A percentile compares a stretch with the other conserved stretches of the same genome.
Evolutionary conservation across 2,329 filamentous ascomycete genomes (phyloP).

Genomic region (Cladobotryum mycophilum): DNA sequence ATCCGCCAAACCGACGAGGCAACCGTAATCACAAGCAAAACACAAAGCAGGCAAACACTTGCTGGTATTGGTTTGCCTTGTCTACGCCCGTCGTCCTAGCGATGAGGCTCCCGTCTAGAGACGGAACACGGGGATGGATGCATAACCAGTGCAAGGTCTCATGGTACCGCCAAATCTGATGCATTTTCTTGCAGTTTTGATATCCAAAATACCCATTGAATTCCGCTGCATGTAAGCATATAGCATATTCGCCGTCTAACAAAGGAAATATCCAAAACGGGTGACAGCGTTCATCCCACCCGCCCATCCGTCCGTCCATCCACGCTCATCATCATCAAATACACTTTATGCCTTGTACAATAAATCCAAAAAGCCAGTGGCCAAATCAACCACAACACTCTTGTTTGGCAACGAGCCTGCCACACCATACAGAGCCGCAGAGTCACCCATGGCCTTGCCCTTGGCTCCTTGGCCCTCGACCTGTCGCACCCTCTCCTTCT

Average conservation of each 20-base stretch:
- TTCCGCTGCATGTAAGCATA: no score
- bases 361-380: conserved; percentile 85
- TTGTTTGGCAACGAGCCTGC: conserved; percentile 94
- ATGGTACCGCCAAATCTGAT: no score
- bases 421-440: conserved; percentile 87
- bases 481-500: conserved; percentile 68
- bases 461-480: conserved; percentile 61
- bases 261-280: no score
- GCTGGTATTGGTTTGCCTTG: background rate
- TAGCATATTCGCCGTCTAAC: no score
- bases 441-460: conserved; percentile 67
- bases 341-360: conserved; percentile 71
- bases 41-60: background rate
- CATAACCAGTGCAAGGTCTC: no score
- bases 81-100: background rate
- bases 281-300: no score
- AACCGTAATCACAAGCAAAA: background rate
- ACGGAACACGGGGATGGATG: background rate
- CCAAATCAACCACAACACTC: conserved; percentile 85
- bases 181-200: no score
- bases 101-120: background rate
- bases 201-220: no score
- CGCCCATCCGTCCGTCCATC: no score
- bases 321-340: background rate
- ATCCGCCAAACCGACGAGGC: background rate